Evolutionary conservation across 2,329 filamentous ascomycete genomes (phyloP), one percentile per base, ranked within the genome.

Genomic region (Aciculosporium take): DNA sequence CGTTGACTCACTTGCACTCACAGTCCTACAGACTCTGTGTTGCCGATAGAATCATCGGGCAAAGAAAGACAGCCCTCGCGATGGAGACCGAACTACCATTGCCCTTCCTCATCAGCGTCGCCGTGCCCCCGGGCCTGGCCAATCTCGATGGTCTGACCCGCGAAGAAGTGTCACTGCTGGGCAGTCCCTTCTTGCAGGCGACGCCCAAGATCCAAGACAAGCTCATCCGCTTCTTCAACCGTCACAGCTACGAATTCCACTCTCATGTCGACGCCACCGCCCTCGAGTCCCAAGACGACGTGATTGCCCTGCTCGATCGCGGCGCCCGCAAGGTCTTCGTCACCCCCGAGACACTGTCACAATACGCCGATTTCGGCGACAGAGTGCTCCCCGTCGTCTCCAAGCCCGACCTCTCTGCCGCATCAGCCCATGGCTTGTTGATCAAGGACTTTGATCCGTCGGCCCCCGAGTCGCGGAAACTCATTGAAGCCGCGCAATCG

Each of bases 271-370:
- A 94, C 53, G 86, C 79, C 39, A 81, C 83, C 4, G 64, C 65
- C 18, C 69, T 96, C 30, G 60, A 73, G 25, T 77, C 78, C 9
- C 66, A 68, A 42, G 81, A 87, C 49, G 82, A 93, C 48, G 68
- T 96, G 28, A 65, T 89, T 41, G 74, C 82, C 36, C 71, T 96
- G 28, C 76, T 98, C 42, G 84, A 98, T 58, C 75, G 79, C 48
- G 91, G 91, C 45, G 86, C 87, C 6, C 75, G 79, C 40, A 91
- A 81, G 57, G 81, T 91, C 47, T 91, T 96, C 58, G 83, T 94
- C 39, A 72, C 73, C 15, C 72, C 79, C 37, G 70, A 78, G 43
- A 81, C 86, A 56, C 66, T 93, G 40, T 66, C 68, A 7, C 63
- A 69, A 39, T 72, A 74, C 44, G 60, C 67, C 37, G 67, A 71